A percentile compares a stretch with the other conserved stretches of the same genome.
phyloP scores from a whole-genome alignment of 352 stramenopile species.

The Thalassiosira exigua region DNA sequence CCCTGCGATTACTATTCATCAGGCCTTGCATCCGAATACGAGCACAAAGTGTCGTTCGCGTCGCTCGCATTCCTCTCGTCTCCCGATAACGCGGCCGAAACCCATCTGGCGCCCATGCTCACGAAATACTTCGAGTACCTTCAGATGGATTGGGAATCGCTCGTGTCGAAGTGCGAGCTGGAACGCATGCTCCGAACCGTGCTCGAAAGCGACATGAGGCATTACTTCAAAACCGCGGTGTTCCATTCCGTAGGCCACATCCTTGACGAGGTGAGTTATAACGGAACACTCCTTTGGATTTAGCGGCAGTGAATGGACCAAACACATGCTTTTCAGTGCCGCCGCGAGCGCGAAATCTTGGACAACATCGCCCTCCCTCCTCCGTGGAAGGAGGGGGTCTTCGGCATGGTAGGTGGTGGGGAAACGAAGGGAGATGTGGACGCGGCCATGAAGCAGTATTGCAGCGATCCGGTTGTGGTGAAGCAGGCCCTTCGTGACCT shows the following conservation, averaged over 20 bases:
- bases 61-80: conserved; percentile 80
- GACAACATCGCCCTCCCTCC: conserved; percentile 74
- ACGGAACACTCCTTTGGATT: too few relatives aligned
- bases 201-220: conserved; percentile 63
- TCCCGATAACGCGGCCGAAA: conserved; percentile 71
- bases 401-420: conserved; percentile 26
- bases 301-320: too few relatives aligned
- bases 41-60: conserved; percentile 78
- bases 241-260: conserved; percentile 80
- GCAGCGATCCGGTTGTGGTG: conserved; percentile 48
- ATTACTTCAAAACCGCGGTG: conserved; percentile 75
- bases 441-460: conserved; percentile 33
- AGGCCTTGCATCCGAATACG: conserved; percentile 73
- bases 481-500: conserved; percentile 78
- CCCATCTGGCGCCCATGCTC: conserved; percentile 66
- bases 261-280: too few relatives aligned
- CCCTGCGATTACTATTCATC: background rate
- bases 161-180: conserved; percentile 68
- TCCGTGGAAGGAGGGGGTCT: conserved; percentile 49
- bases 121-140: conserved; percentile 74
- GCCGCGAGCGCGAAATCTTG: conserved; percentile 60
- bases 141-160: conserved; percentile 57
- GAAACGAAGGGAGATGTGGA: conserved; percentile 25
- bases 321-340: too few relatives aligned
- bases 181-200: conserved; percentile 65